Evolutionary conservation across 805 yeast genomes (phyloP).

Genomic region (Sporopachydermia quercuum): DNA sequence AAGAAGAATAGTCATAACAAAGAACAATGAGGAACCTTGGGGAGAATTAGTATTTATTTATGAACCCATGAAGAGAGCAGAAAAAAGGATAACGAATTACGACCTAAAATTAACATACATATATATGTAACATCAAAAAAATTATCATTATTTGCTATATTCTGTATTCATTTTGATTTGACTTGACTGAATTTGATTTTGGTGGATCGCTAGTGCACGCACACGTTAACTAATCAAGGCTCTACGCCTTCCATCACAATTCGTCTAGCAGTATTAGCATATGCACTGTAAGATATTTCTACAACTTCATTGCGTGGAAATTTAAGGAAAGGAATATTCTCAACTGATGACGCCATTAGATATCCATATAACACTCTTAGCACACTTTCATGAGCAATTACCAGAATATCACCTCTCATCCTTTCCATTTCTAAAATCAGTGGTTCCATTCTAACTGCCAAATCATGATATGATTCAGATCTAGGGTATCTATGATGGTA

Average conservation of each 20-base stretch:
- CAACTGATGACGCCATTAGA: constrained; percentile 79
- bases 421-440: constrained; percentile 87
- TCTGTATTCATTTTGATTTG: too few relatives aligned
- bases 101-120: too few relatives aligned
- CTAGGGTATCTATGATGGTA: constrained; percentile 87
- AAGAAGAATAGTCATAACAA: not conserved
- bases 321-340: constrained; percentile 66
- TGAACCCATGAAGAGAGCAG: too few relatives aligned
- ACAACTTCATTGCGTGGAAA: constrained; percentile 76
- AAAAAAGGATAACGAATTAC: too few relatives aligned
- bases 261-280: constrained; percentile 52
- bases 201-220: too few relatives aligned
- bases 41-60: too few relatives aligned
- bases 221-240: too few relatives aligned
- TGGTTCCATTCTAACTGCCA: constrained; percentile 90
- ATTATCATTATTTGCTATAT: too few relatives aligned
- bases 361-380: constrained; percentile 86
- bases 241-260: constrained; percentile 22
- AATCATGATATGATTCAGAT: constrained; percentile 90
- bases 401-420: constrained; percentile 71
- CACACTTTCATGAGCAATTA: constrained; percentile 88
- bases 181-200: too few relatives aligned
- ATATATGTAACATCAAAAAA: too few relatives aligned
- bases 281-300: constrained; percentile 79
- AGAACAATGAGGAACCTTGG: too few relatives aligned